Base-by-base conservation (phyloP, 148 eudicot species). In the Chenopodium berlandieri region DNA sequence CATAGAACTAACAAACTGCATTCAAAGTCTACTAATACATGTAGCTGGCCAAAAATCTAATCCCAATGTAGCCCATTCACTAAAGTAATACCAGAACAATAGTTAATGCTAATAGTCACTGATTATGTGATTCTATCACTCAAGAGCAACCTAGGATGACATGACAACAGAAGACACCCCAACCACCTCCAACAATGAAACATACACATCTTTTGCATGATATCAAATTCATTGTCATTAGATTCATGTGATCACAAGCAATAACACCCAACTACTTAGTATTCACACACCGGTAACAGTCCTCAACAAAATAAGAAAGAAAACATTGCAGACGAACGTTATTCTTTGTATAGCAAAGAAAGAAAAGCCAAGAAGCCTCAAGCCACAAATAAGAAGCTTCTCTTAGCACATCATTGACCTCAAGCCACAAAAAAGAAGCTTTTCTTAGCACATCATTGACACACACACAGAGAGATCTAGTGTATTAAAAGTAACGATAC, bases 161-260 rank as follows among this genome's bases (percentile, higher is more conserved):
- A 5, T 40, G 44, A 6, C 44, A 52, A 52, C 56, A 52, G 71
- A 37, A 78, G 7, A 40, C 37, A 9, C 30, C 23, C 78, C 78
- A 50, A 34, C 64, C 13, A n/a, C 11, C n/a, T 44, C 22, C 23
- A 22, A 13, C 4, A 2, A 34, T 19, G 0, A 27, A 64, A 37
- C 20, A 60, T 63, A 62, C 40, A 62, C 27, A 73, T 11, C n/a
- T 31, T 31, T 22, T 63, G 23, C 56, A 23, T 54, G 25, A 22
- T 27, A 54, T 80, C 37, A 66, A 72, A 79, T 71, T 47, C n/a
- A 63, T 60, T 9, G n/a, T 80, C 70, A 44, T 63, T 31, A 34
- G 16, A 56, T 16, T 34, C 50, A 69, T 79, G 52, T n/a, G 5
- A 80, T 32, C 54, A 23, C 72, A 54, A 54, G 60, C 17, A 58